Evolutionary conservation across 345 rosid species (phyloP).

Genomic region (Aquilaria malaccensis): DNA sequence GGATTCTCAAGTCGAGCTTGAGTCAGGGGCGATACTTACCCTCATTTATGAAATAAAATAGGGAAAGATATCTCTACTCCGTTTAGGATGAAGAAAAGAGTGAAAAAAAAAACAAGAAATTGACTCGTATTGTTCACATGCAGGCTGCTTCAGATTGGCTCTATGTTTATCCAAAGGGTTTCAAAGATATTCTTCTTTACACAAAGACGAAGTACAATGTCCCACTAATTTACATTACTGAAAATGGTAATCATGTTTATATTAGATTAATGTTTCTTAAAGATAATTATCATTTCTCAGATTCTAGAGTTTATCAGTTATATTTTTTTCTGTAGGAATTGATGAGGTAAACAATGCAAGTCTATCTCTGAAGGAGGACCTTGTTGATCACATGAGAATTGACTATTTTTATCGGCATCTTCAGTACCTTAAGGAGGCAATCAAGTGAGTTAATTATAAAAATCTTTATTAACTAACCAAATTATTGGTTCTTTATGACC

Average conservation of each 20-base stretch:
- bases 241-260: constrained; percentile 14
- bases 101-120: too few species aligned
- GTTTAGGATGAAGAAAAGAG: too few species aligned
- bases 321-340: constrained; percentile 8
- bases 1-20: too few species aligned
- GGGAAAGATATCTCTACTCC: too few species aligned
- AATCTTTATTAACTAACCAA: background rate
- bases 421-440: constrained; percentile 17
- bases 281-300: too few species aligned
- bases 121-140: background rate
- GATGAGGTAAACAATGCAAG: constrained; percentile 13
- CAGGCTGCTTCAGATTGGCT: constrained; percentile 14
- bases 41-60: too few species aligned
- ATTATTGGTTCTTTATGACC: background rate
- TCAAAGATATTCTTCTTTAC: constrained; percentile 10
- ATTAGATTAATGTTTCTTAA: too few species aligned
- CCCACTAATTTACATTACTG: constrained; percentile 34
- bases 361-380: constrained; percentile 14
- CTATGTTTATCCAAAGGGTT: constrained; percentile 19
- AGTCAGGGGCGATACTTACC: too few species aligned
- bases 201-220: constrained; percentile 20
- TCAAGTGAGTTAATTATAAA: constrained; percentile 7
- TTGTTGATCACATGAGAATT: constrained; percentile 17
- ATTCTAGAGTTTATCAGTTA: background rate
- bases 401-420: constrained; percentile 20